Conservation (phyloP, 2,329 filamentous ascomycete species). For the Sporothrix pallida region DNA sequence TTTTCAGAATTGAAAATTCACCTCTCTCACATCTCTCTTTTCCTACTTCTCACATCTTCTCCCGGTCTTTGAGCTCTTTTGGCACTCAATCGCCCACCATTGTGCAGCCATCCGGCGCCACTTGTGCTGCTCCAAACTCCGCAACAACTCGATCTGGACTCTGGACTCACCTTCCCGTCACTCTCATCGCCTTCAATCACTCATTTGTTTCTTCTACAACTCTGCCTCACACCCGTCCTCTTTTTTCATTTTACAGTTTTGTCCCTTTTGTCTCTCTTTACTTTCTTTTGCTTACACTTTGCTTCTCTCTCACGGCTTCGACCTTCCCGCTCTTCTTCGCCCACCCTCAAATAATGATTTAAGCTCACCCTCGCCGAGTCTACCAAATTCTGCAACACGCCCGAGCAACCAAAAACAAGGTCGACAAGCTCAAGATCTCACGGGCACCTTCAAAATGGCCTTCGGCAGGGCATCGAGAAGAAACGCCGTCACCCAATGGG, state of each 20-base stretch:
- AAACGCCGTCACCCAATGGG: slow-evolving; percentile 53
- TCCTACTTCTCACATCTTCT: not conserved
- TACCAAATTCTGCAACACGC: too few species aligned
- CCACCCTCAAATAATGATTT: not conserved
- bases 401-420: not conserved
- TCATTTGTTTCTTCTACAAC: not conserved
- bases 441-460: slow-evolving; percentile 3
- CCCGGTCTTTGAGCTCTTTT: not conserved
- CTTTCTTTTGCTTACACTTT: not conserved
- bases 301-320: not conserved
- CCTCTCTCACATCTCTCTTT: not conserved
- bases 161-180: not conserved
- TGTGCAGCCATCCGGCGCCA: slow-evolving; percentile 9
- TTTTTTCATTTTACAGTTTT: not conserved
- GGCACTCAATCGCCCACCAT: not conserved
- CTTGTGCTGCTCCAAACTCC: not conserved
- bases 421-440: not conserved
- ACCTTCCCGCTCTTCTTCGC: not conserved
- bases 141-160: not conserved
- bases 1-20: too few species aligned
- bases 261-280: not conserved
- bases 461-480: not conserved
- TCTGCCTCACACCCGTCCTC: not conserved
- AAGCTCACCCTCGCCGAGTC: too few species aligned
- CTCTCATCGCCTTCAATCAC: not conserved